These are phyloP conservation scores for Centrapalus pauciflorus DNA, from an alignment of 129 eudicot species.

Conservation along the genomic window DNA sequence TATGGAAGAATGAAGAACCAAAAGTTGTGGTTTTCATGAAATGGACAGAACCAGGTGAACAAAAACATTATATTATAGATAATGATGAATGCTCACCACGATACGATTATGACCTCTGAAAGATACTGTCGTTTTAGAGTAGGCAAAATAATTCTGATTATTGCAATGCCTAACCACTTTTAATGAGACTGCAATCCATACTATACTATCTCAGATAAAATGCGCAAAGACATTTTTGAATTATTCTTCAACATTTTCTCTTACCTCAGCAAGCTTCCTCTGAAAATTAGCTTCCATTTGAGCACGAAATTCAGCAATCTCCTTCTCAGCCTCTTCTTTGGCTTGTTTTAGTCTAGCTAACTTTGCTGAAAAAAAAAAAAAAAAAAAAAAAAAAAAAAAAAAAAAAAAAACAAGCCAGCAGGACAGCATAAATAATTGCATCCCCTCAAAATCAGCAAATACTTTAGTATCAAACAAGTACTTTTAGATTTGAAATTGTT, in stretches of 20 bases:
- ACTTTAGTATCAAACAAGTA: background rate
- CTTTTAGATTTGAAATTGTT: background rate
- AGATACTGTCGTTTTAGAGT: background rate
- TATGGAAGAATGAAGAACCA: background rate
- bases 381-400: background rate
- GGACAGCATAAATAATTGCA: background rate
- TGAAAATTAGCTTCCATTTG: constrained; percentile 78
- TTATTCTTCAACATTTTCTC: background rate
- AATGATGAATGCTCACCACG: background rate
- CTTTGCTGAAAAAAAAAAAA: constrained; percentile 44
- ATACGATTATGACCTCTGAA: background rate
- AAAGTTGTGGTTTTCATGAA: background rate
- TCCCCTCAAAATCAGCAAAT: background rate
- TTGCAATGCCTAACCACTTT: no score
- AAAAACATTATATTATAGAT: background rate
- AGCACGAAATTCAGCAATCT: constrained; percentile 87
- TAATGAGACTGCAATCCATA: background rate
- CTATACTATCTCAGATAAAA: background rate
- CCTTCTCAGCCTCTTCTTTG: constrained; percentile 86
- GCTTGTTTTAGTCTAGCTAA: constrained; percentile 82
- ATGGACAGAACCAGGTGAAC: background rate
- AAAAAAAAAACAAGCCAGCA: background rate
- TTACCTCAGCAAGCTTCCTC: constrained; percentile 79
- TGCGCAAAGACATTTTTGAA: background rate
- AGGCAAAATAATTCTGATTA: background rate